Evolutionary conservation across 352 stramenopile species (phyloP), one percentile per base, ranked within the genome.

Genomic region (Phytophthora ramorum): DNA sequence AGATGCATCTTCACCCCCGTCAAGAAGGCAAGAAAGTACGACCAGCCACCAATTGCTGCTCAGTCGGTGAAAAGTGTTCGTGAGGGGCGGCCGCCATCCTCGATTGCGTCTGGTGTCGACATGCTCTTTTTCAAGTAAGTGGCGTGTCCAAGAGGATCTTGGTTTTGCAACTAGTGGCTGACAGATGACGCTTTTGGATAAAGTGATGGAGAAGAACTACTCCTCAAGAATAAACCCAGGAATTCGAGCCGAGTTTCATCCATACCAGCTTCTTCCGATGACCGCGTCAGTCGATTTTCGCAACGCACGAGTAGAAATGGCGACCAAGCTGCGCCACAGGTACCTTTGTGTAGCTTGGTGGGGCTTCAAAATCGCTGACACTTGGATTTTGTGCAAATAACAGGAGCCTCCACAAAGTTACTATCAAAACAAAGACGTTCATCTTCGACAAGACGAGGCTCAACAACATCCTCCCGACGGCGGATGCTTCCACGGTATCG

Each of bases 1-100:
- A 49, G 78, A 57, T 89, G 80, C 26, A 78, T 87, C 24, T 89
- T 89, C 48, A 89, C 80, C 10, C 80, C 80, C 10, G 58, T 85
- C 3, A 89, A 89, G 49, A 66, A 79, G 48, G 41, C 59, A n/a
- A 81, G 74, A 54, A 74, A 73, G 46, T 64, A 51, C 17, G 48
- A 63, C 9, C 51, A 58, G 6, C 19, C 38, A 52, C 13, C 28
- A 43, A 19, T 28, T 41, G 35, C 24, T 45, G 48, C 43, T 26
- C 65, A 44, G 16, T 32, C 13, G 20, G 20, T 41, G 17, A 63
- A 63, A 26, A 17, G 4, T 13, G 20, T 6, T 44, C 5, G 16
- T 47, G 32, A 35, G 1, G 45, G 71, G 24, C 41, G 57, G 34
- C 48, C 58, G 7, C 68, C 60, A n/a, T 71, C 66, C 6, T 75